Evolutionary conservation across 768 basidiomycete species (phyloP).

Genomic region (Tricholoma sp.): DNA sequence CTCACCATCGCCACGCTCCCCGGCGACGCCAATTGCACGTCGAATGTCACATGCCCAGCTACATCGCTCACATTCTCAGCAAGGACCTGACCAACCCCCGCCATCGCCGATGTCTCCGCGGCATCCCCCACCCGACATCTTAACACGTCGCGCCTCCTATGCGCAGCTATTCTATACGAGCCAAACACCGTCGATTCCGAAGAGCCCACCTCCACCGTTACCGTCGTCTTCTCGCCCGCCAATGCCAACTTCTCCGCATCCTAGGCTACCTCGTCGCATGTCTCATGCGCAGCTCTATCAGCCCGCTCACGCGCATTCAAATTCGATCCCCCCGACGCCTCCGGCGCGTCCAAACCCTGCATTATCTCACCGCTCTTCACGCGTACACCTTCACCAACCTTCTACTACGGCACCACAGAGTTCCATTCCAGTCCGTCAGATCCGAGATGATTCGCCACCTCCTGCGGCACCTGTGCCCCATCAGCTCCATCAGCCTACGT

Average conservation of each 20-base stretch:
- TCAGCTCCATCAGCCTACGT: background rate
- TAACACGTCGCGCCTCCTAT: conserved; percentile 19
- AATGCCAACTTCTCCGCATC: conserved; percentile 4
- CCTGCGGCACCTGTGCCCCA: conserved; percentile 2
- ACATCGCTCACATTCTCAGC: conserved; percentile 12
- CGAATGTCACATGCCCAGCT: conserved; percentile 20
- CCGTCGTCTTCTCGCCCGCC: background rate
- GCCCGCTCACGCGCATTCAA: conserved; percentile 4
- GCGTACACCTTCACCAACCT: background rate
- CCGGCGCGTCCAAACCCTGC: background rate
- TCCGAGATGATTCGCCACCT: conserved; percentile 2
- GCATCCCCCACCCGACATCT: conserved; percentile 9
- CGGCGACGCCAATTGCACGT: conserved; percentile 13
- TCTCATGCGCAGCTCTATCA: conserved; percentile 15
- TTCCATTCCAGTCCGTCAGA: conserved; percentile 14
- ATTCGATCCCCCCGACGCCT: background rate
- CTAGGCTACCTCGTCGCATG: conserved; percentile 1
- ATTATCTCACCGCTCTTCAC: background rate
- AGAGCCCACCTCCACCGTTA: conserved; percentile 4
- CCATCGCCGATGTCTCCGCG: conserved; percentile 23
- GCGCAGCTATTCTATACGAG: conserved; percentile 15
- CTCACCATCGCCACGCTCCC: conserved; percentile 7
- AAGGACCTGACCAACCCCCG: conserved; percentile 10
- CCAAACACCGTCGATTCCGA: conserved; percentile 6
- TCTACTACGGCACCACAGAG: conserved; percentile 4